A percentile compares a stretch with the other conserved stretches of the same genome.
Conservation (phyloP, 106 monocot genomes). For the Gastrodia elata region DNA sequence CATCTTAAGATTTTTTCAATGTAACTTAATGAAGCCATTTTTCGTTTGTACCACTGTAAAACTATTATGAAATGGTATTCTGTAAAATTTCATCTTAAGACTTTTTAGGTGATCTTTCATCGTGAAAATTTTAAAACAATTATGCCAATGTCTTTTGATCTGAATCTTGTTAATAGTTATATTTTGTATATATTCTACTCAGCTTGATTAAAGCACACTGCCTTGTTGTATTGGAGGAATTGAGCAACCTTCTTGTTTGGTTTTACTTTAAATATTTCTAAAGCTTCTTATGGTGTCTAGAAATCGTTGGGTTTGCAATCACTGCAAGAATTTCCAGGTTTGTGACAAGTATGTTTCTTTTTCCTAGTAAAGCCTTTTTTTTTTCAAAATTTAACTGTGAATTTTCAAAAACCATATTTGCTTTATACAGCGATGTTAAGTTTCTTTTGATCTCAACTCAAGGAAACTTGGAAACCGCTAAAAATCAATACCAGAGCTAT, state of each 20-base stretch:
- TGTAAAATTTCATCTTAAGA: too few species aligned
- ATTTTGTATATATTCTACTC: not conserved
- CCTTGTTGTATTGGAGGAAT: not conserved
- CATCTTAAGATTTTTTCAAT: not conserved
- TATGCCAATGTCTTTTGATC: not conserved
- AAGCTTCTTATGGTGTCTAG: constrained; percentile 52
- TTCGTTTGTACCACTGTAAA: too few species aligned
- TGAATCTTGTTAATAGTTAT: not conserved
- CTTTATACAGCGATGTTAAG: not conserved
- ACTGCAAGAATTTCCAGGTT: constrained; percentile 64
- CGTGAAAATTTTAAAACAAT: not conserved
- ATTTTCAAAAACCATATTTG: not conserved
- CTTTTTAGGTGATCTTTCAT: not conserved
- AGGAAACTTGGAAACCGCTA: too few species aligned
- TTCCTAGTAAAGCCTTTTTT: not conserved
- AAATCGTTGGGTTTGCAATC: constrained; percentile 64
- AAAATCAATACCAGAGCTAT: too few species aligned
- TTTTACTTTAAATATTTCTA: not conserved
- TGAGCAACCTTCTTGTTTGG: not conserved
- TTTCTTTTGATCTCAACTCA: not conserved
- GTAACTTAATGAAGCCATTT: not conserved
- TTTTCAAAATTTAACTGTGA: not conserved
- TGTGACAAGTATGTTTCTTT: constrained; percentile 54
- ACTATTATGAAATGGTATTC: too few species aligned
- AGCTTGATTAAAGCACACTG: not conserved